A percentile compares a stretch with the other conserved stretches of the same genome.
Conservation (phyloP, 441 rosid genomes). For the Euphorbia corollata region DNA sequence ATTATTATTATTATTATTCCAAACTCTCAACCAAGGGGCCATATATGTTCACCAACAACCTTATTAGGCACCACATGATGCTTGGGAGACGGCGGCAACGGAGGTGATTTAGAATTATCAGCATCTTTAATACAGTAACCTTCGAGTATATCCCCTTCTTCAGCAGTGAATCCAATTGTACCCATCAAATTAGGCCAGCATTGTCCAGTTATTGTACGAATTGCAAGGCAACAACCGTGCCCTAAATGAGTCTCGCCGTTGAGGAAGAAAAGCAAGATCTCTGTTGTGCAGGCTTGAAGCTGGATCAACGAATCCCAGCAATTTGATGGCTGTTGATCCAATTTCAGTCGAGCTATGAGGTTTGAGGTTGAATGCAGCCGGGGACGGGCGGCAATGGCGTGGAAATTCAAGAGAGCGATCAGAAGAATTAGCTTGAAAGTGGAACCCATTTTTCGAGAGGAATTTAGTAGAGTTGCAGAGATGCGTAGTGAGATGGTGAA, state of each 20-base stretch:
- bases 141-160: conserved; percentile 51
- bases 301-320: conserved; percentile 57
- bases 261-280: conserved; percentile 49
- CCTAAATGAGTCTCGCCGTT: conserved; percentile 55
- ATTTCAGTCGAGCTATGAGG: conserved; percentile 34
- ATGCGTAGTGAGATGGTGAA: not conserved
- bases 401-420: conserved; percentile 2
- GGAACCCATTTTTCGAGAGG: conserved; percentile 10
- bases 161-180: conserved; percentile 45
- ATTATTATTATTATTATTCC: not conserved
- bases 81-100: not conserved
- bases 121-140: conserved; percentile 38
- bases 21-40: not conserved
- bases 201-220: conserved; percentile 33
- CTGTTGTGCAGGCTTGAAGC: conserved; percentile 51
- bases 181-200: conserved; percentile 56
- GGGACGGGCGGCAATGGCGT: conserved; percentile 16
- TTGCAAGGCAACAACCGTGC: conserved; percentile 41
- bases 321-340: conserved; percentile 38
- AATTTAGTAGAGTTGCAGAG: not conserved
- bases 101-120: not conserved
- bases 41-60: not conserved
- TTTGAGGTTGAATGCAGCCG: conserved; percentile 22
- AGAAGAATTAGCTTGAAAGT: conserved; percentile 12
- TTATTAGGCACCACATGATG: not conserved